Evolutionary conservation across 768 basidiomycete genomes (phyloP).

Genomic region (Suillus decipiens): DNA sequence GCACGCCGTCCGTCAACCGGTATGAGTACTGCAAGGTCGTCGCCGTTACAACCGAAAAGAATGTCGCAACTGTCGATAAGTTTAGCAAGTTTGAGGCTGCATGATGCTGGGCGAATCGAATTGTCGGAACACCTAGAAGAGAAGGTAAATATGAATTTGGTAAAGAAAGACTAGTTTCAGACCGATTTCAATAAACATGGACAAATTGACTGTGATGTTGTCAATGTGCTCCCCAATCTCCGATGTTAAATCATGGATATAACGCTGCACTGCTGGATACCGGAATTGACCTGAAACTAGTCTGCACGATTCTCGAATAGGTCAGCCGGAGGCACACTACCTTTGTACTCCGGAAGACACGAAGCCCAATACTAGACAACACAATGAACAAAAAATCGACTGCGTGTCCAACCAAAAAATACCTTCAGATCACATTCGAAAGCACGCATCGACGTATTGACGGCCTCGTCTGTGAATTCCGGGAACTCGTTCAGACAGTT

Average conservation of each 20-base stretch:
- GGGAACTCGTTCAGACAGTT: constrained; percentile 60
- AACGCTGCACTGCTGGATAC: constrained; percentile 54
- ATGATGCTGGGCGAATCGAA: constrained; percentile 55
- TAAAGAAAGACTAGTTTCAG: not conserved
- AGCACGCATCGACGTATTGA: constrained; percentile 50
- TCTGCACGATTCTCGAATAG: constrained; percentile 4
- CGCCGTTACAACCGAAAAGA: constrained; percentile 56
- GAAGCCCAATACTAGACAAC: constrained; percentile 54
- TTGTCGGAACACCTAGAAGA: constrained; percentile 51
- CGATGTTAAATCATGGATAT: constrained; percentile 50
- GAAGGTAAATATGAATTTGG: not conserved
- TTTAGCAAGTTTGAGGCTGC: constrained; percentile 50
- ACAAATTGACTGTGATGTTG: constrained; percentile 49
- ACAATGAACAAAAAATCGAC: constrained; percentile 6
- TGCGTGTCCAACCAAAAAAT: constrained; percentile 12
- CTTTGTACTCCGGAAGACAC: constrained; percentile 48
- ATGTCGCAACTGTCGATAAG: constrained; percentile 54
- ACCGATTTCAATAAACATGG: constrained; percentile 57
- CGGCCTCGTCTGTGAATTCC: constrained; percentile 54
- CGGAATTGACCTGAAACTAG: constrained; percentile 46
- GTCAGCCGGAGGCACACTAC: constrained; percentile 26
- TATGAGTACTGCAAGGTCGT: constrained; percentile 52
- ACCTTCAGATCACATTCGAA: constrained; percentile 55
- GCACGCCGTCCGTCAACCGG: constrained; percentile 30
- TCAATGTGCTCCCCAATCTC: constrained; percentile 58